Evolutionary conservation across 805 yeast genomes (phyloP), one percentile per base, ranked within the genome.

Genomic region (Candida verbasci): DNA sequence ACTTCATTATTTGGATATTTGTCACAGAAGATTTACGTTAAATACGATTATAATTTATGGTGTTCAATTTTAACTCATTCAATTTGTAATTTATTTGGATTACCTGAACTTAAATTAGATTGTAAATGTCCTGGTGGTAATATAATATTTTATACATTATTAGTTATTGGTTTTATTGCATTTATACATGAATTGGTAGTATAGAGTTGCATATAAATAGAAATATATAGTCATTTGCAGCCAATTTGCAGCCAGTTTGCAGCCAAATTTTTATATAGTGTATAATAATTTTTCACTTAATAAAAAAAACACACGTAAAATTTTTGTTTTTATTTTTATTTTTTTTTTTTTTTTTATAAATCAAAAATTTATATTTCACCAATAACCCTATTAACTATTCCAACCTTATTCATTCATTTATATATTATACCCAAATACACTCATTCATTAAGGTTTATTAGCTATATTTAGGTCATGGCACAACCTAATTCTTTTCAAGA

Each of bases 1-100:
- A 86, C 96, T 1, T 62, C 80, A 4, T 40, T 81, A 8, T 86
- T 86, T 58, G 96, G 95, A 1, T 62, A 77, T 32, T 62, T 82
- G 38, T 80, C 88, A 1, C 71, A 79, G 42, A 66, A 66, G 40
- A 40, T 81, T 7, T 78, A 74, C 43, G 43, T 81, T n/a, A 58
- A 70, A 39, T 68, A 77, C 1, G 68, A 42, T 14, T 31, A 67
- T 17, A 73, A 71, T 35, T 46, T 82, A 7, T 78, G 80, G 80
- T 61, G 78, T 15, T 65, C 81, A 17, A 56, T 80, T 8, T 55
- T 69, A 1, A 77, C 75, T 4, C 96, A 86, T 52, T 50, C 70
- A 1, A 66, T 80, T 39, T 86, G 95, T 54, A 86, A 86, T 53
- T 57, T 69, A 36, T 64, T 80, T 59, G 89, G 93, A 0, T 70